These are phyloP conservation scores for Umbilicus rupestris DNA, from an alignment of 164 flowering plant species.

Conservation along the genomic window DNA sequence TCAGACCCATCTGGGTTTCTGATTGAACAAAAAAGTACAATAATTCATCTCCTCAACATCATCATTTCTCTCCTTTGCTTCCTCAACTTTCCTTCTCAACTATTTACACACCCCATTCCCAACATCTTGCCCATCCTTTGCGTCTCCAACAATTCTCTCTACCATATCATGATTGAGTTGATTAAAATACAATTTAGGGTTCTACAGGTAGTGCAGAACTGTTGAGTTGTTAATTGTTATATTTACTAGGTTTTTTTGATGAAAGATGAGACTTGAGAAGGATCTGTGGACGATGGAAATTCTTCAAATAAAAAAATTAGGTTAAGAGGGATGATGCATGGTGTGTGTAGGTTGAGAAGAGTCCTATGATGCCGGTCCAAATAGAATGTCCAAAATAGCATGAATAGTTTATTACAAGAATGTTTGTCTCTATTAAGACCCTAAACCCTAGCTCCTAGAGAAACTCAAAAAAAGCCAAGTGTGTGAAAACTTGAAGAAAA, in stretches of 20 bases:
- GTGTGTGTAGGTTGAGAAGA: not conserved
- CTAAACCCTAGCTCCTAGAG: not conserved
- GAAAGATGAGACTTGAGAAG: not conserved
- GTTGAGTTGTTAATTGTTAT: not conserved
- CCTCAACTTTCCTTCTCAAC: not conserved
- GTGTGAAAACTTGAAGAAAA: not conserved
- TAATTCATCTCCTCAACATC: not conserved
- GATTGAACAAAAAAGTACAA: not conserved
- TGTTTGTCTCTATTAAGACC: not conserved
- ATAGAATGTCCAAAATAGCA: constrained; percentile 9
- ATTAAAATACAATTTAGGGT: not conserved
- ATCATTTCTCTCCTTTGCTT: not conserved
- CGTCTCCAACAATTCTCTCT: not conserved
- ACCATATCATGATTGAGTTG: not conserved
- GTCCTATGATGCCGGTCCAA: constrained; percentile 6
- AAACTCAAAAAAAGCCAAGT: not conserved
- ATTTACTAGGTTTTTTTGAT: not conserved
- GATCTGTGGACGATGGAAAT: no score
- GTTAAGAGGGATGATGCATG: not conserved
- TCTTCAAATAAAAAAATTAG: not conserved
- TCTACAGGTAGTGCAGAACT: not conserved
- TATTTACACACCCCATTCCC: not conserved
- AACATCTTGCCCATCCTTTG: constrained; percentile 3
- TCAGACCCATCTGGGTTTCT: not conserved
- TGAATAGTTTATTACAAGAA: constrained; percentile 1